Evolutionary conservation across 2,329 filamentous ascomycete species (phyloP).

Genomic region (Ilyonectria robusta): DNA sequence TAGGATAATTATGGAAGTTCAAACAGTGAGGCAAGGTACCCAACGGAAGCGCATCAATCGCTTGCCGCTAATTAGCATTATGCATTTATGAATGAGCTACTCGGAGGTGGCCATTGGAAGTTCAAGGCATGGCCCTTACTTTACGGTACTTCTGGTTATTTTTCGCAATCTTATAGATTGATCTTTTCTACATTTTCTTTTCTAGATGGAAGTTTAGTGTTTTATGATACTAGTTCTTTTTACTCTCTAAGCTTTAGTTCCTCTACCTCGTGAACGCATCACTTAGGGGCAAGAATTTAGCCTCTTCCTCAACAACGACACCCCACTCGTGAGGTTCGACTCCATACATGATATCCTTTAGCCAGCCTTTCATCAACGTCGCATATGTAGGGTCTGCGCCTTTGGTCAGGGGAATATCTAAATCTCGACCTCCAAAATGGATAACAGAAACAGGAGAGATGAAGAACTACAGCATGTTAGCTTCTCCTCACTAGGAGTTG

Average conservation of each 20-base stretch:
- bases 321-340: conserved; percentile 29
- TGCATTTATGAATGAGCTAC: neutral
- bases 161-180: no score
- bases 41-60: no score
- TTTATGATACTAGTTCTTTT: no score
- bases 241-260: no score
- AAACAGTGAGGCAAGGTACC: neutral
- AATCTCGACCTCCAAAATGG: conserved; percentile 19
- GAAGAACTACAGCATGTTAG: conserved; percentile 26
- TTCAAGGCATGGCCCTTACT: no score
- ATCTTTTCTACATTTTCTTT: no score
- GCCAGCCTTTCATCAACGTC: conserved; percentile 19
- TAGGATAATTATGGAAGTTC: neutral
- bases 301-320: conserved; percentile 3
- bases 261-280: neutral
- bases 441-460: conserved; percentile 28
- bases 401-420: conserved; percentile 4
- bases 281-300: neutral
- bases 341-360: conserved; percentile 34
- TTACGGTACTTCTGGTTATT: no score
- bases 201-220: no score
- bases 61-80: no score
- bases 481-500: neutral
- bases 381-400: conserved; percentile 8
- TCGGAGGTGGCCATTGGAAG: no score